Evolutionary conservation across 1,284 basidiomycete genomes (phyloP).

Genomic region (Trichosporon asahii): DNA sequence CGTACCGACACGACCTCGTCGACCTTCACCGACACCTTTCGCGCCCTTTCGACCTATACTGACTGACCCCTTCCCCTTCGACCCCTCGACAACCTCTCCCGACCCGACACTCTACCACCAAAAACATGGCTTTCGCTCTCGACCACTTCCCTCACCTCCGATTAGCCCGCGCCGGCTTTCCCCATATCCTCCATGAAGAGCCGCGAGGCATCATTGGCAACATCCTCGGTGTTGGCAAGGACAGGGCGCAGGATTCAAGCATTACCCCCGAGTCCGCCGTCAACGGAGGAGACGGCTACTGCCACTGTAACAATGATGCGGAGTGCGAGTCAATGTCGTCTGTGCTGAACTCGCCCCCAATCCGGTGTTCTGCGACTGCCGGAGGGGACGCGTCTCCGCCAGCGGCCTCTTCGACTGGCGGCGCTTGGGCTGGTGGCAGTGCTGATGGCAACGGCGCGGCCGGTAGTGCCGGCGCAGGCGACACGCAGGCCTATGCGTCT

Average conservation of each 20-base stretch:
- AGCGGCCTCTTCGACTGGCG: neutral
- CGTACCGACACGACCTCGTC: neutral
- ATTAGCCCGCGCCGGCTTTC: neutral
- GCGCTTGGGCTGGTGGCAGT: neutral
- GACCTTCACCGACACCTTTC: neutral
- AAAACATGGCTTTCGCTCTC: neutral
- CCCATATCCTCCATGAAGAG: neutral
- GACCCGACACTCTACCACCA: neutral
- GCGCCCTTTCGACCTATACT: neutral
- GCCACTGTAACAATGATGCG: conserved; percentile 1
- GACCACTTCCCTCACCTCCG: neutral
- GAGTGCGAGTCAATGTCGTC: conserved; percentile 7
- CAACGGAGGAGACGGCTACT: neutral
- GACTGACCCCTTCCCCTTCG: neutral
- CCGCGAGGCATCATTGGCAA: neutral
- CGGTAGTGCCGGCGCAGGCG: neutral
- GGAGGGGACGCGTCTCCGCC: neutral
- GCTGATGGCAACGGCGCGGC: neutral
- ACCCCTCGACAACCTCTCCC: neutral
- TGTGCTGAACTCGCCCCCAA: neutral
- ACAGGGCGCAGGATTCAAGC: neutral
- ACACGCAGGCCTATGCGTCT: neutral
- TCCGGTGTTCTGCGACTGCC: neutral
- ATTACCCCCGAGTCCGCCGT: neutral
- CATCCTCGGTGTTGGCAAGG: neutral